phyloP scores from a whole-genome alignment of 768 basidiomycete species.

The Suillus subluteus region DNA sequence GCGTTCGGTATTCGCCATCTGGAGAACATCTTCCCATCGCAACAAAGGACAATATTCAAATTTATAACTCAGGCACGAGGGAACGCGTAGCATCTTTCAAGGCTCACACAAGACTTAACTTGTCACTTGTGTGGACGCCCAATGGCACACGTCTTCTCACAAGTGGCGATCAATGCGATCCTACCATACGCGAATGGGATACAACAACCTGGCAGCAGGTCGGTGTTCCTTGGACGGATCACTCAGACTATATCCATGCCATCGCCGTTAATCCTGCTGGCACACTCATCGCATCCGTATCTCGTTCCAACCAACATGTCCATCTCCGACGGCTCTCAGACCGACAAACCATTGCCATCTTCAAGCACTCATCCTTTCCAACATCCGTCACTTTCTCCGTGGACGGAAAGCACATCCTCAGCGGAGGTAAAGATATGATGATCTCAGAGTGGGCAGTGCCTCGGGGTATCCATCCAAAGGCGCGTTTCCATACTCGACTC shows the following conservation, averaged over 20 bases:
- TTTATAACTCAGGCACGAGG: background rate
- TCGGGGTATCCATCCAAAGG: background rate
- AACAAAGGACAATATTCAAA: fast-evolving
- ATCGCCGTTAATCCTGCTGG: background rate
- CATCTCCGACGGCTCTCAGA: background rate
- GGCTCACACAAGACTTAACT: too few relatives aligned
- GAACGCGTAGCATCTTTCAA: background rate
- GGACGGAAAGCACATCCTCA: background rate
- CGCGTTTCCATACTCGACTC: background rate
- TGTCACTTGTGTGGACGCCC: too few relatives aligned
- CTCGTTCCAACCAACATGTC: background rate
- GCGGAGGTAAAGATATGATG: background rate
- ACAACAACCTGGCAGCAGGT: background rate
- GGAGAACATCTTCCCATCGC: background rate
- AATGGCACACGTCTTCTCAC: background rate
- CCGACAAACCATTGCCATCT: background rate
- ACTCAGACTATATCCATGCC: background rate
- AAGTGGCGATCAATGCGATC: background rate
- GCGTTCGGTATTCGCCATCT: background rate
- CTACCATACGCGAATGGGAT: background rate
- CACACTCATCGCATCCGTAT: background rate
- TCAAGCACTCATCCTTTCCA: background rate
- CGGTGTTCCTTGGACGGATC: background rate
- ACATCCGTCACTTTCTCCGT: background rate
- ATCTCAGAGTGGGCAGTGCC: too few relatives aligned